Percentiles rank a stretch among this genome's conserved stretches.
These are phyloP conservation scores for Malus hybrid DNA, from an alignment of 331 rosid species.

Conservation along the genomic window DNA sequence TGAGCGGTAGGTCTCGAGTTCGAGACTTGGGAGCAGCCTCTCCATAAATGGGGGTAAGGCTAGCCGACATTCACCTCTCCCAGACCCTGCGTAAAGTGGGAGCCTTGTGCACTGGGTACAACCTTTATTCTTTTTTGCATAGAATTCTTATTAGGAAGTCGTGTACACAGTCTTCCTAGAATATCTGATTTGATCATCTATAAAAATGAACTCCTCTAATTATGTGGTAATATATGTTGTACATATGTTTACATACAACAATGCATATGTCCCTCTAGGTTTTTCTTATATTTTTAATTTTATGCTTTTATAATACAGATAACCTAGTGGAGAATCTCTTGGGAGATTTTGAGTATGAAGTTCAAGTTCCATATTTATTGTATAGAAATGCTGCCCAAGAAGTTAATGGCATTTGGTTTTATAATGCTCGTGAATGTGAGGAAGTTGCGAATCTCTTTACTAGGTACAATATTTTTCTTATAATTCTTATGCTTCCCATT, in stretches of 20 bases:
- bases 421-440: constrained; percentile 89
- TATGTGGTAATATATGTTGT: background rate
- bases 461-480: constrained; percentile 36
- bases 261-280: background rate
- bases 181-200: background rate
- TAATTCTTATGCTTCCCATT: background rate
- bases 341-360: constrained; percentile 96
- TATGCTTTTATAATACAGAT: constrained; percentile 40
- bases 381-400: constrained; percentile 95
- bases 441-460: constrained; percentile 92
- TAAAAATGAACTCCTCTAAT: background rate
- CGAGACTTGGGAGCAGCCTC: no score
- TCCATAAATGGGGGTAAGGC: no score
- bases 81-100: no score
- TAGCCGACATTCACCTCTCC: no score
- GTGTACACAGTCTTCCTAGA: background rate
- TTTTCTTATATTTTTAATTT: background rate
- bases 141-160: background rate
- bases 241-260: background rate
- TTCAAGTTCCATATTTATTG: constrained; percentile 89
- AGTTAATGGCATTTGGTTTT: constrained; percentile 99
- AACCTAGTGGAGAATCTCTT: constrained; percentile 96
- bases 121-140: background rate
- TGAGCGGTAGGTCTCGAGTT: no score
- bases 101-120: no score